phyloP scores from a whole-genome alignment of 208 protist species.

The Acanthamoeba triangularis region DNA sequence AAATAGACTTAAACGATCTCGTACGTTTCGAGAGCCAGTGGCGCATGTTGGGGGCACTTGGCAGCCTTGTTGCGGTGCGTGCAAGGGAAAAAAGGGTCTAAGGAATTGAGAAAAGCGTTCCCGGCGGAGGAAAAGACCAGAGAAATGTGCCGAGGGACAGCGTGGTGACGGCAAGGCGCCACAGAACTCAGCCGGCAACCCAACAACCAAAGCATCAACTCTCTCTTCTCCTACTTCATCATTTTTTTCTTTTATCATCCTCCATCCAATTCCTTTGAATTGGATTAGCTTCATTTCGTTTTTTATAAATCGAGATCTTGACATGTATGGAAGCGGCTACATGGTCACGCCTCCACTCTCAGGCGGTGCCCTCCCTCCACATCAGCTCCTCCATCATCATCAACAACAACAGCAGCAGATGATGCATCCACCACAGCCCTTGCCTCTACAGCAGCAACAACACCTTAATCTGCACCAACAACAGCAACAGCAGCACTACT shows the following conservation, averaged over 20 bases:
- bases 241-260: too few relatives aligned
- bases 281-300: not conserved
- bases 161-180: not conserved
- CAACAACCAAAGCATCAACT: too few relatives aligned
- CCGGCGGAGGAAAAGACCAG: too few relatives aligned
- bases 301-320: not conserved
- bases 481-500: not conserved
- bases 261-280: not conserved
- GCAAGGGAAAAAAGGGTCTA: too few relatives aligned
- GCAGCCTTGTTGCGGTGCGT: too few relatives aligned
- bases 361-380: not conserved
- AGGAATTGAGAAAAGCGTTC: too few relatives aligned
- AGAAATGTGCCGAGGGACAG: too few relatives aligned
- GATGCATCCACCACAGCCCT: not conserved
- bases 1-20: not conserved
- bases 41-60: not conserved
- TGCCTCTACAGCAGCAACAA: not conserved
- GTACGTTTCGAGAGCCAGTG: conserved; percentile 30
- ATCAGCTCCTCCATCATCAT: not conserved
- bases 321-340: not conserved
- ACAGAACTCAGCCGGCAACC: too few relatives aligned
- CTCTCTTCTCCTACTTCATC: too few relatives aligned
- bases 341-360: not conserved
- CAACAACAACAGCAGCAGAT: not conserved
- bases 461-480: not conserved